Evolutionary conservation across 805 yeast species (phyloP).

Genomic region (Myxozyma nipponensis): DNA sequence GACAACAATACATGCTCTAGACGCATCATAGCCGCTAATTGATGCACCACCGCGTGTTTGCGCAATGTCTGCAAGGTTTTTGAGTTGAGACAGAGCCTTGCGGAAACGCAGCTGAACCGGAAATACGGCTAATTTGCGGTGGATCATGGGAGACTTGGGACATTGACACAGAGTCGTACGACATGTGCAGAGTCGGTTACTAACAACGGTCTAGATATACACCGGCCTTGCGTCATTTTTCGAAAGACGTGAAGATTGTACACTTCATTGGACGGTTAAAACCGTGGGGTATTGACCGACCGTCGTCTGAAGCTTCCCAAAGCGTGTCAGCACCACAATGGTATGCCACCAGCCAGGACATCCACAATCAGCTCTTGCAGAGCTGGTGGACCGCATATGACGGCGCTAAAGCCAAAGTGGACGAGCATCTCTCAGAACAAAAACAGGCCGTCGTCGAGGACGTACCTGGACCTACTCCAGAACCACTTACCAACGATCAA

Average conservation of each 20-base stretch:
- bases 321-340: slow-evolving; percentile 10
- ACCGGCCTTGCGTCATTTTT: slow-evolving; percentile 63
- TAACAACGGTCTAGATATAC: slow-evolving; percentile 14
- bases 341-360: slow-evolving; percentile 5
- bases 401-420: background rate
- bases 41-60: too few species aligned
- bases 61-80: too few species aligned
- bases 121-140: too few species aligned
- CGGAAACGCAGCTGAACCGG: too few species aligned
- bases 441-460: background rate
- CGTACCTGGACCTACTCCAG: background rate
- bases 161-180: too few species aligned
- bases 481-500: background rate
- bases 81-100: too few species aligned
- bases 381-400: slow-evolving; percentile 26
- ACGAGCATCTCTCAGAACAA: background rate
- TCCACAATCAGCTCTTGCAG: slow-evolving; percentile 12
- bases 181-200: background rate
- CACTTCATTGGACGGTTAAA: slow-evolving; percentile 41
- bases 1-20: too few species aligned
- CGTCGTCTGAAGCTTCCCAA: slow-evolving; percentile 1
- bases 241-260: slow-evolving; percentile 39
- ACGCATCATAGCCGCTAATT: too few species aligned
- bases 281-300: slow-evolving; percentile 37
- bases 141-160: too few species aligned